Evolutionary conservation across 148 eudicot genomes (phyloP), one percentile per base, ranked within the genome.

Genomic region (Rhododendron molle): DNA sequence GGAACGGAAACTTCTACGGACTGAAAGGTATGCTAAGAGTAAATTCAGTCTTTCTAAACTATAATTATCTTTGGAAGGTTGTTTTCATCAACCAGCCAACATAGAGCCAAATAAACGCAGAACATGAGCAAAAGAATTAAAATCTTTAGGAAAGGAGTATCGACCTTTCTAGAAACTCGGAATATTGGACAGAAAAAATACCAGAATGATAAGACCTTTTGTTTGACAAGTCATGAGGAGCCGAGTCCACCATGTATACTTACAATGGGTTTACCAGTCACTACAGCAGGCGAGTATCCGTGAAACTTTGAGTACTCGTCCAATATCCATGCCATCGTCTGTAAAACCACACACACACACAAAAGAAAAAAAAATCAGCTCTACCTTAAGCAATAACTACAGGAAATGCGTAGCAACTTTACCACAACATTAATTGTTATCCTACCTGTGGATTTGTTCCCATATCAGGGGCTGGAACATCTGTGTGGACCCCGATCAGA

Each of bases 321-420:
- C 88, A 97, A 86, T 89, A 97, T 95, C 99, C 99, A 97, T n/a
- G 99, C 99, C 99, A 97, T 97, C 32, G 99, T 97, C 98, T 97
- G 91, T 56, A 32, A 50, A 85, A 85, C 50, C 83, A 81, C 78
- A 74, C 80, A 18, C 78, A 50, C 28, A 23, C 0, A 50, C 0
- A 50, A 1, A 50, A 23, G 9, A 56, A 56, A 76, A 16, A 16
- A 7, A 43, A 72, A 28, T 52, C 54, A 60, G 11, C 82, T n/a
- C n/a, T n/a, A n/a, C n/a, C 32, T 43, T 36, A 40, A n/a, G 83
- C 10, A 78, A 7, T 84, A 32, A 49, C 23, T 58, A 49, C 47
- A 83, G 38, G 72, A 71, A 84, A 76, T 23, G 40, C 2, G 7
- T 26, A 49, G 12, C 69, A 34, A 67, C 84, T 69, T 34, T 20